Percentiles rank a stretch among this genome's conserved stretches.
Conservation (phyloP, 2,329 filamentous ascomycete genomes). For the Aspergillus sp. region DNA sequence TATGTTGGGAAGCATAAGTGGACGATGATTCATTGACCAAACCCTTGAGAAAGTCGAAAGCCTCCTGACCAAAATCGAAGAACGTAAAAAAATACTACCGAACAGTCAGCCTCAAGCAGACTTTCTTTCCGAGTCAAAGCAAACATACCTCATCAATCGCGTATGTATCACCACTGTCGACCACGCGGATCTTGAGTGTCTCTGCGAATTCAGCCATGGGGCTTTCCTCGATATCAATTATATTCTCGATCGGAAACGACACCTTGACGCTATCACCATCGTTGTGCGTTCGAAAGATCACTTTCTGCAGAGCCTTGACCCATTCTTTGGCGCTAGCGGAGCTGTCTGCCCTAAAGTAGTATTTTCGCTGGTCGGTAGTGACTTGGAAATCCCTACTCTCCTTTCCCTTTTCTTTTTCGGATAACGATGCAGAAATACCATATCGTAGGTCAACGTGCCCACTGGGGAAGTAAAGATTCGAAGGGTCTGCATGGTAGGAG, state of each 20-base stretch:
- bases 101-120: slow-evolving; percentile 9
- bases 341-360: slow-evolving; percentile 84
- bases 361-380: slow-evolving; percentile 71
- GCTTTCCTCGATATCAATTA: slow-evolving; percentile 87
- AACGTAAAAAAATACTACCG: slow-evolving; percentile 89
- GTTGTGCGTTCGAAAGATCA: slow-evolving; percentile 92
- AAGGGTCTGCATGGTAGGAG: slow-evolving; percentile 76
- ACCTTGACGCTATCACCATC: slow-evolving; percentile 97
- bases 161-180: slow-evolving; percentile 89
- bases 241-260: slow-evolving; percentile 75
- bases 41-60: slow-evolving; percentile 66
- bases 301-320: slow-evolving; percentile 87
- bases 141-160: slow-evolving; percentile 75
- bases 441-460: slow-evolving; percentile 90
- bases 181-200: slow-evolving; percentile 84
- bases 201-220: slow-evolving; percentile 86
- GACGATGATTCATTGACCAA: slow-evolving; percentile 59
- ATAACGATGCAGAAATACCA: slow-evolving; percentile 74
- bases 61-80: slow-evolving; percentile 77
- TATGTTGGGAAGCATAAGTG: slow-evolving; percentile 31
- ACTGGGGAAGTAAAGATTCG: slow-evolving; percentile 82
- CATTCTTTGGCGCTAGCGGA: slow-evolving; percentile 84
- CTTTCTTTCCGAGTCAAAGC: background rate
- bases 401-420: slow-evolving; percentile 62
- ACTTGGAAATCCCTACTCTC: slow-evolving; percentile 71